Evolutionary conservation across 2,329 filamentous ascomycete species (phyloP).

Genomic region (Penicillium corylophilum): DNA sequence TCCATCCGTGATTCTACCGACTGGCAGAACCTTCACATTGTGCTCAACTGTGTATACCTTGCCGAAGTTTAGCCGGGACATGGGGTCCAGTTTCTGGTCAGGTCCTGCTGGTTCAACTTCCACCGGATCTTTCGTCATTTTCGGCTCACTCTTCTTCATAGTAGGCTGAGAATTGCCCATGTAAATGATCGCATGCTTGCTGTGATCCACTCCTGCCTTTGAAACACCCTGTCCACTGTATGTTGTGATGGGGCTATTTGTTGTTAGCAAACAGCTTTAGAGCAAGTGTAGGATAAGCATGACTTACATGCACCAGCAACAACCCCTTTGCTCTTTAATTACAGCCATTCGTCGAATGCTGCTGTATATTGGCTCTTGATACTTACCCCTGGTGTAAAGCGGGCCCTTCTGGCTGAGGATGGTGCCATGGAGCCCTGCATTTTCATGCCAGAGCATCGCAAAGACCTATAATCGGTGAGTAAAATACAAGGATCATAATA

Average conservation of each 20-base stretch:
- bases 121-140: constrained; percentile 39
- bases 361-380: constrained; percentile 27
- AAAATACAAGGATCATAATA: background rate
- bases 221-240: constrained; percentile 38
- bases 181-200: constrained; percentile 42
- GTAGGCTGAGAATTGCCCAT: constrained; percentile 20
- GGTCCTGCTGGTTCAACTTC: constrained; percentile 27
- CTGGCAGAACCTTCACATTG: constrained; percentile 43
- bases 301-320: constrained; percentile 37
- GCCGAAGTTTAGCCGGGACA: constrained; percentile 42
- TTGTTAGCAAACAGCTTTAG: background rate
- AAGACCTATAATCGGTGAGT: constrained; percentile 26
- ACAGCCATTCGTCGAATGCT: constrained; percentile 37
- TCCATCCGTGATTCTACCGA: constrained; percentile 34
- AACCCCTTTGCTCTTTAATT: constrained; percentile 24
- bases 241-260: constrained; percentile 41
- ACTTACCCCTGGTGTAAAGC: constrained; percentile 17
- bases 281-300: background rate
- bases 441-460: constrained; percentile 33
- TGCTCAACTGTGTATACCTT: constrained; percentile 45
- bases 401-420: background rate
- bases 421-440: constrained; percentile 17
- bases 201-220: constrained; percentile 36
- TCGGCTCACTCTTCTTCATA: constrained; percentile 24
- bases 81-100: constrained; percentile 25